Conservation (phyloP, 345 rosid genomes). For the Lumnitzera littorea region DNA sequence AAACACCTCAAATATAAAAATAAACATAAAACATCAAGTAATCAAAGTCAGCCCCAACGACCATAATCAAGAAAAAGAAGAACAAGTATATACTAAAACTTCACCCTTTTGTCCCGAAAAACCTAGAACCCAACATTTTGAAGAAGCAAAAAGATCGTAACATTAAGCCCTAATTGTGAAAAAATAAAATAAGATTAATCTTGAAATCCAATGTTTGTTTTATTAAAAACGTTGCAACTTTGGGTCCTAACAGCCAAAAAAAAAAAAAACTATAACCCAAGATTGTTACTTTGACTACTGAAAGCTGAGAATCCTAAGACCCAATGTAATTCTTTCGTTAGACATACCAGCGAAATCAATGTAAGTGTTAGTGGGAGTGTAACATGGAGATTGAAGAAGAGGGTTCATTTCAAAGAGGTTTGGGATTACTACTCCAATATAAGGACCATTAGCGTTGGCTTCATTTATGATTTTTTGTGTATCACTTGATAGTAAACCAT, state of each 20-base stretch:
- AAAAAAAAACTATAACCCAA: no score
- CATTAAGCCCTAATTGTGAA: no score
- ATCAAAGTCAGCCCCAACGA: background rate
- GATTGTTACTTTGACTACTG: no score
- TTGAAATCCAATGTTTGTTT: no score
- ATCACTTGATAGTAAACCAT: background rate
- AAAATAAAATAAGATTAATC: no score
- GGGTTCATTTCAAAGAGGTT: constrained; percentile 19
- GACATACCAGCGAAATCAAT: constrained; percentile 12
- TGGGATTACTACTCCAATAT: constrained; percentile 14
- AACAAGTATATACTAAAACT: background rate
- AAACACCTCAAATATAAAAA: background rate
- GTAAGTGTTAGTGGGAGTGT: background rate
- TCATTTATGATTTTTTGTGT: constrained; percentile 1
- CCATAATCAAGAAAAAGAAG: background rate
- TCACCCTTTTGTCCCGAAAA: no score
- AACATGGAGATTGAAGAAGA: constrained; percentile 15
- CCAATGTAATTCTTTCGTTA: no score
- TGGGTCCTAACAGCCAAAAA: no score
- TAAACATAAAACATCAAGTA: background rate
- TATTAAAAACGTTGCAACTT: no score
- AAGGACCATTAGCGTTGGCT: constrained; percentile 9
- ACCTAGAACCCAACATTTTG: no score
- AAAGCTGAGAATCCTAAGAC: no score
- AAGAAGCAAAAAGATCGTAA: no score